Evolutionary conservation across 345 rosid genomes (phyloP).

Genomic region (Tarenaya hassleriana): DNA sequence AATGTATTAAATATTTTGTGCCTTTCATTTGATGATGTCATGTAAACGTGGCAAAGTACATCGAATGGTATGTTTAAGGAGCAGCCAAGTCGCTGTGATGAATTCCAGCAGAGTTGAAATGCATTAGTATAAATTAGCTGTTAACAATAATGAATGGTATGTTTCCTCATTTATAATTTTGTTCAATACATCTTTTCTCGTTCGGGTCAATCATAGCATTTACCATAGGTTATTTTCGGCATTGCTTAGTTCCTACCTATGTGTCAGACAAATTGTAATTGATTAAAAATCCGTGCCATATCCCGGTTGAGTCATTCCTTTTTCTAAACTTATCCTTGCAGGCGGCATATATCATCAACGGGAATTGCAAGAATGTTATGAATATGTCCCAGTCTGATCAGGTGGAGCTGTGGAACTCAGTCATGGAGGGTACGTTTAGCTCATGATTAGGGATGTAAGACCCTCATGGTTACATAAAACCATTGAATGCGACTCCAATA

Average conservation of each 20-base stretch:
- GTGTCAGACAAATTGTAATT: too few species aligned
- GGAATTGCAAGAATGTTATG: constrained; percentile 95
- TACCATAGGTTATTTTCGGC: too few species aligned
- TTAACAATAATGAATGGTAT: not conserved
- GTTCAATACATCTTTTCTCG: too few species aligned
- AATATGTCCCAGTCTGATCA: constrained; percentile 94
- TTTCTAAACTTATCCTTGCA: too few species aligned
- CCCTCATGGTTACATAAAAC: not conserved
- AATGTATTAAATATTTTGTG: too few species aligned
- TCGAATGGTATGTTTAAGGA: not conserved
- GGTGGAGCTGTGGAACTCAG: too few species aligned
- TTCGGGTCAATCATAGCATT: too few species aligned
- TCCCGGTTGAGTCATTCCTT: too few species aligned
- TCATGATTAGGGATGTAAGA: constrained; percentile 5
- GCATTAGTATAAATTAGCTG: not conserved
- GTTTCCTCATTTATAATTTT: not conserved
- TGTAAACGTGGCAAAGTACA: not conserved
- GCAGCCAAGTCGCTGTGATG: not conserved
- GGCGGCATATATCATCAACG: constrained; percentile 81
- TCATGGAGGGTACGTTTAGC: constrained; percentile 81
- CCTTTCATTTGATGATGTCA: not conserved
- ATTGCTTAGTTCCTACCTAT: too few species aligned
- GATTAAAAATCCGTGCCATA: too few species aligned
- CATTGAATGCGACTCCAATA: too few species aligned
- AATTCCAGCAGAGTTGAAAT: not conserved